A percentile compares a stretch with the other conserved stretches of the same genome.
Conservation (phyloP, 306 rosid species). For the Inga oerstediana region DNA sequence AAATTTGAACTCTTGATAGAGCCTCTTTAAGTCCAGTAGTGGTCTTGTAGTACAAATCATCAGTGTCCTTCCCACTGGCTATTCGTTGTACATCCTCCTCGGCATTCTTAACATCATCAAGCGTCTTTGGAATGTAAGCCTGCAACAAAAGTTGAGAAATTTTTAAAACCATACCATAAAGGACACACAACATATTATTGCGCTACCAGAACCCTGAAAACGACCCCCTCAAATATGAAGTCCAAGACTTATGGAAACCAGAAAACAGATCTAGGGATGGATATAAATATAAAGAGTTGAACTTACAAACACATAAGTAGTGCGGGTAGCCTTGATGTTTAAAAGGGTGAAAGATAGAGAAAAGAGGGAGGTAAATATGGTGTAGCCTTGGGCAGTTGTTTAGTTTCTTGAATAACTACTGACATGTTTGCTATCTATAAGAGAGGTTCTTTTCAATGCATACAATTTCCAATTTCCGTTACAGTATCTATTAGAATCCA, state of each 20-base stretch:
- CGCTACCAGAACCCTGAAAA: conserved; percentile 5
- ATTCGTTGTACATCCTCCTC: conserved; percentile 73
- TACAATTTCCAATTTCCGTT: background rate
- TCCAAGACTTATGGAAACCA: background rate
- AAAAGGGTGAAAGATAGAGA: background rate
- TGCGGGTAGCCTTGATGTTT: background rate
- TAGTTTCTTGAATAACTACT: background rate
- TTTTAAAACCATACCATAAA: background rate
- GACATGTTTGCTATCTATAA: background rate
- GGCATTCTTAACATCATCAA: conserved; percentile 69
- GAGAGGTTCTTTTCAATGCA: background rate
- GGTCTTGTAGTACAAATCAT: conserved; percentile 69
- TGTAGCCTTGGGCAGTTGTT: too few relatives aligned
- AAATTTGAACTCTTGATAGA: conserved; percentile 42
- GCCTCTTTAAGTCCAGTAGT: conserved; percentile 79
- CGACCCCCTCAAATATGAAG: background rate
- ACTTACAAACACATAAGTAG: background rate
- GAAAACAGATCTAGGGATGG: background rate
- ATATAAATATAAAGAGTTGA: background rate
- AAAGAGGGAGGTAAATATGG: background rate
- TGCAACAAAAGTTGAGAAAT: conserved; percentile 34
- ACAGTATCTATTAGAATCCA: background rate
- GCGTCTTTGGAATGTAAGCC: conserved; percentile 82
- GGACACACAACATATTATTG: conserved; percentile 1
- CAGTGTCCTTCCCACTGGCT: conserved; percentile 75